Base-by-base conservation (phyloP, 2,329 filamentous ascomycete genomes). In the Hymenoscyphus scutula region DNA sequence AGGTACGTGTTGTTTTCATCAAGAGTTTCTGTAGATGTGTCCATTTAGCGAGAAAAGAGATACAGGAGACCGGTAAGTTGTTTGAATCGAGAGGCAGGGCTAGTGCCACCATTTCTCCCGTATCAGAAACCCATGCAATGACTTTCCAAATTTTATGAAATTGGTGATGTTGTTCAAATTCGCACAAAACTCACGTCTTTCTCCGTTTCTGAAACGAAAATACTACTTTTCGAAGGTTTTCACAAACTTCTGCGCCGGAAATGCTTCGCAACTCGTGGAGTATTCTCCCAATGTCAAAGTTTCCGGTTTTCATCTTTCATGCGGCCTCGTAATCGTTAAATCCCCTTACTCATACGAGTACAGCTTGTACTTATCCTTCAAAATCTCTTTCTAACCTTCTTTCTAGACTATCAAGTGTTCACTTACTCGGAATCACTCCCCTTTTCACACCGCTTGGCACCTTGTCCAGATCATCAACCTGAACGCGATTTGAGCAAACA, bases 1-100 rank as follows among this genome's bases (percentile, higher is more conserved):
- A 60, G 62, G 58, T 60, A 60, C 58, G 55, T 58, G 48, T 58
- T 34, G 32, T 17, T 58, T 30, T n/a, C 55, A 57, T 56, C 45
- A 38, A 41, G 25, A 38, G 17, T 19, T 38, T 17, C 10, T 25
- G 11, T 56, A 34, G n/a, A 7, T 10, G 27, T 38, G 8, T 38
- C 34, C 54, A n/a, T 23, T 38, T 15, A n/a, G 54, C 54, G 30
- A 23, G 23, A 25, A 23, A n/a, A 34, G 17, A 29, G 2, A 8
- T 17, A 25, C 27, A 29, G 27, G 27, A 29, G n/a, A n/a, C n/a
- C 11, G 5, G 19, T 17, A 55, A 15, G 19, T 15, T 32, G 15
- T 19, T 5, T 29, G 17, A 13, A 5, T 30, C 53, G 23, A 54
- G 53, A 54, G 19, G 13, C 30, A 7, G 10, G 30, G 34, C 29